Conservation (phyloP, 352 stramenopile species). For the Plasmopara muralis region DNA sequence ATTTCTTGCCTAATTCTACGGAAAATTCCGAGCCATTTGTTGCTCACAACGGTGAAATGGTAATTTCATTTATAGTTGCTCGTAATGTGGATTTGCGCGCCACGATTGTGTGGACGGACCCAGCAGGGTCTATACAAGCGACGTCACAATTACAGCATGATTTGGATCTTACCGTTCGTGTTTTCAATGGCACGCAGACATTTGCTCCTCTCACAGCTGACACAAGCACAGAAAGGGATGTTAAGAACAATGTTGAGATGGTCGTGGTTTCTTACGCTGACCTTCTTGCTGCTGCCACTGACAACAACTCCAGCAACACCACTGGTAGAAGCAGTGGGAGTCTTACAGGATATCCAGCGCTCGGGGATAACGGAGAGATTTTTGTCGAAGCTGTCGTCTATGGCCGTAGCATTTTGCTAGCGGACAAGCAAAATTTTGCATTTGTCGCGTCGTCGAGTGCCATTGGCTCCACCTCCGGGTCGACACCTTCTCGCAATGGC, state of each 20-base stretch:
- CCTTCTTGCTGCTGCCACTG: constrained; percentile 35
- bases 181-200: constrained; percentile 44
- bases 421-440: constrained; percentile 55
- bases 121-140: constrained; percentile 52
- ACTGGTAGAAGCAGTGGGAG: constrained; percentile 8
- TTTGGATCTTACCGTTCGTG: constrained; percentile 59
- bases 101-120: constrained; percentile 79
- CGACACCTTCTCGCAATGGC: constrained; percentile 10
- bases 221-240: constrained; percentile 44
- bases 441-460: constrained; percentile 77
- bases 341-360: constrained; percentile 11
- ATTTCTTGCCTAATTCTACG: constrained; percentile 73
- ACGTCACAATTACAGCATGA: constrained; percentile 71
- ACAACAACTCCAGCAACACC: constrained; percentile 18
- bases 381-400: constrained; percentile 67
- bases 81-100: constrained; percentile 54
- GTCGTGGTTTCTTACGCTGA: constrained; percentile 66
- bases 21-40: constrained; percentile 51
- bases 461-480: constrained; percentile 47
- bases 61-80: constrained; percentile 67
- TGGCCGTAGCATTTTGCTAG: constrained; percentile 50
- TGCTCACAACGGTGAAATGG: constrained; percentile 43
- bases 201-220: constrained; percentile 60
- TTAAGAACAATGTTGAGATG: constrained; percentile 84
- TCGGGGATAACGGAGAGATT: constrained; percentile 49